phyloP scores from a whole-genome alignment of 2,329 filamentous ascomycete species.

The Trichoderma pleuroti region DNA sequence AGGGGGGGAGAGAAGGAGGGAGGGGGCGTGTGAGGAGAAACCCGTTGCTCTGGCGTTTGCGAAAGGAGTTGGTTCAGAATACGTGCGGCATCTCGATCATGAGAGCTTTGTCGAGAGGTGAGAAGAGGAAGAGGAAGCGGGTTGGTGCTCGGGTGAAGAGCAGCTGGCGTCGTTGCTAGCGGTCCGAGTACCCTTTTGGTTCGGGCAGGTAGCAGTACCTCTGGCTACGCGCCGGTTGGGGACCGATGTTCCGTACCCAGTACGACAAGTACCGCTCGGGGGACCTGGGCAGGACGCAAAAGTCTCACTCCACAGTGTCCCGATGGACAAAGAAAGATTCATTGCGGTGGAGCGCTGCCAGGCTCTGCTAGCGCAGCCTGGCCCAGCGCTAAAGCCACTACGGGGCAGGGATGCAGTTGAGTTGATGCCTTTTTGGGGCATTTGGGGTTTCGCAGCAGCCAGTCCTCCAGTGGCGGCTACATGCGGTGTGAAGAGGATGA shows the following conservation, averaged over 20 bases:
- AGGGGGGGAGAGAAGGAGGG: too few species aligned
- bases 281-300: constrained; percentile 10
- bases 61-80: constrained; percentile 11
- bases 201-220: neutral
- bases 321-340: constrained; percentile 1
- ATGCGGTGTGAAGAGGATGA: constrained; percentile 1
- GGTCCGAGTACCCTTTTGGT: neutral
- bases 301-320: constrained; percentile 18
- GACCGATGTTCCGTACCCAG: neutral
- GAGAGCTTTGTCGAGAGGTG: neutral
- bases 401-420: neutral
- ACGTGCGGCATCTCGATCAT: constrained; percentile 9
- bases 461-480: neutral
- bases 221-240: neutral
- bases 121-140: neutral
- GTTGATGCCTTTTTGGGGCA: constrained; percentile 11
- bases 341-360: constrained; percentile 18
- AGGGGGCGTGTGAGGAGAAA: neutral
- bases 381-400: neutral
- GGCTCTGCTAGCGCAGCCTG: constrained; percentile 10
- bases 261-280: constrained; percentile 12
- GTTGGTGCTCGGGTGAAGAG: neutral
- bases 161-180: neutral
- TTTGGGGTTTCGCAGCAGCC: neutral
- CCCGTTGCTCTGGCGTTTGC: neutral